Evolutionary conservation across 805 yeast genomes (phyloP).

Genomic region (Metschnikowia cubensis): DNA sequence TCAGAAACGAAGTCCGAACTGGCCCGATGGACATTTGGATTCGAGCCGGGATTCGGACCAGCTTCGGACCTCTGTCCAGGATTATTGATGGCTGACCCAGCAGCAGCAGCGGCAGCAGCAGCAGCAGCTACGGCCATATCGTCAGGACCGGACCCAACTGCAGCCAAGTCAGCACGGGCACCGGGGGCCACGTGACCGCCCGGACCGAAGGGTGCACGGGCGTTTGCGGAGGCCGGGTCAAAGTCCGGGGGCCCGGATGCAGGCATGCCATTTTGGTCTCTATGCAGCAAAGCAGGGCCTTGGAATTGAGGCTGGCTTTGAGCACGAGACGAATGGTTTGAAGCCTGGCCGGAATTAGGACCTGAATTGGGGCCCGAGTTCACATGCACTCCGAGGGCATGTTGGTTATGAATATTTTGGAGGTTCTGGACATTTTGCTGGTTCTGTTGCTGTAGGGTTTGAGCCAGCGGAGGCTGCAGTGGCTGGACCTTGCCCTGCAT

Average conservation of each 20-base stretch:
- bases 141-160: constrained; percentile 1
- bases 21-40: not conserved
- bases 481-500: constrained; percentile 7
- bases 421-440: constrained; percentile 4
- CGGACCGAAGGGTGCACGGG: not conserved
- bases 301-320: not conserved
- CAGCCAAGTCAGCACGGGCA: not conserved
- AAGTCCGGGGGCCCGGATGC: not conserved
- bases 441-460: constrained; percentile 9
- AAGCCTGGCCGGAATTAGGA: not conserved
- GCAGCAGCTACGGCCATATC: constrained; percentile 5
- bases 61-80: not conserved
- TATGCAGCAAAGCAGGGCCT: not conserved
- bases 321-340: not conserved
- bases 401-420: not conserved
- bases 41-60: not conserved
- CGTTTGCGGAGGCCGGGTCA: not conserved
- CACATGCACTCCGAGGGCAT: not conserved
- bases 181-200: not conserved
- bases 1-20: constrained; percentile 5
- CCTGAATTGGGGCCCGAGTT: not conserved
- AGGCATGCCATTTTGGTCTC: not conserved
- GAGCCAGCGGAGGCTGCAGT: constrained; percentile 3
- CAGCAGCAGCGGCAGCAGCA: not conserved
- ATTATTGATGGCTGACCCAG: not conserved